phyloP scores from a whole-genome alignment of 192 early-diverging fungal species.

The Linnemannia exigua region DNA sequence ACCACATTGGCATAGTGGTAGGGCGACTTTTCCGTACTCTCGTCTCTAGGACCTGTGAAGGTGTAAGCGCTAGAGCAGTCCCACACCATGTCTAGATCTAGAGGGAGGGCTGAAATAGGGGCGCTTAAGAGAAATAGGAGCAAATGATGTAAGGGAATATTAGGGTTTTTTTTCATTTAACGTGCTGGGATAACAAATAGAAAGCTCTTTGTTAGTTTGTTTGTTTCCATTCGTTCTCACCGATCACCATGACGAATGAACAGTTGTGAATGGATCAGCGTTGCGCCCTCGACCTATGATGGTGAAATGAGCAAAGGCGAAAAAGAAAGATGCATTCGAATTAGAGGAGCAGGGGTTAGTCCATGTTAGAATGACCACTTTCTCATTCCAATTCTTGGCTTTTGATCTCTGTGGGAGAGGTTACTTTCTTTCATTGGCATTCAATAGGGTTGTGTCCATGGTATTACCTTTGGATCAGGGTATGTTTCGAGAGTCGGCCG shows the following conservation, averaged over 20 bases:
- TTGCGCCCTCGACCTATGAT: conserved; percentile 25
- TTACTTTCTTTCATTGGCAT: neutral
- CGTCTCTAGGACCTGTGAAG: conserved; percentile 27
- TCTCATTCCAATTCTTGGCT: neutral
- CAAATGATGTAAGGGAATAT: neutral
- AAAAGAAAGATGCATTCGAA: no score
- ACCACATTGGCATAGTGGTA: conserved; percentile 38
- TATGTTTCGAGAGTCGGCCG: conserved; percentile 27
- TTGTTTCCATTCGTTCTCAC: conserved; percentile 10
- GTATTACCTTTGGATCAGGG: conserved; percentile 28
- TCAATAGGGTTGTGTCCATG: no score
- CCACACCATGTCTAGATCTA: conserved; percentile 40
- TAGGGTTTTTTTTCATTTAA: neutral
- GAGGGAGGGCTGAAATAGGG: conserved; percentile 24
- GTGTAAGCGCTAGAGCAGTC: conserved; percentile 35
- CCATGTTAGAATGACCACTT: neutral
- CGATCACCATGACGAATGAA: conserved; percentile 56
- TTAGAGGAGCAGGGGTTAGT: neutral
- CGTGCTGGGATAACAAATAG: neutral
- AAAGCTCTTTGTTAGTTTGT: neutral
- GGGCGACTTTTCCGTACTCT: conserved; percentile 20
- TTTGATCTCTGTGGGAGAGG: neutral
- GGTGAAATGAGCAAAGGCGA: neutral
- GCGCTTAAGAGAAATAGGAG: conserved; percentile 3
- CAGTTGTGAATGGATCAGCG: conserved; percentile 25